phyloP scores from a whole-genome alignment of 2,329 filamentous ascomycete genomes.

The Aspergillus costaricaensis region DNA sequence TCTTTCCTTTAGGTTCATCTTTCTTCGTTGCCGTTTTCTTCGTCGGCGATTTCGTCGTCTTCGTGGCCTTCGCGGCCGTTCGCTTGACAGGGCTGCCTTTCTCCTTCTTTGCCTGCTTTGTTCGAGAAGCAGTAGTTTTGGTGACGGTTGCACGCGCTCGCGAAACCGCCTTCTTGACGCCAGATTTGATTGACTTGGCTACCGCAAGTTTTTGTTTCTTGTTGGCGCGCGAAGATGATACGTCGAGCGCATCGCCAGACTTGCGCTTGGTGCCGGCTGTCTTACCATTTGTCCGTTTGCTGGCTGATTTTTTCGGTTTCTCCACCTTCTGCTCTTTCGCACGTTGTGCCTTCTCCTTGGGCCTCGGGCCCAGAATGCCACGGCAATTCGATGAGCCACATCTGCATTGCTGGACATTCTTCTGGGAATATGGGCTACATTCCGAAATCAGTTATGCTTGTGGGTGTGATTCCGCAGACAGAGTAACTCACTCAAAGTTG shows the following conservation, averaged over 20 bases:
- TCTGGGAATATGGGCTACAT: slow-evolving; percentile 56
- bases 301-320: slow-evolving; percentile 26
- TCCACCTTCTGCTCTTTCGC: slow-evolving; percentile 30
- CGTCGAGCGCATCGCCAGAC: slow-evolving; percentile 26
- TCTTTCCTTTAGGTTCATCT: slow-evolving; percentile 19
- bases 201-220: slow-evolving; percentile 35
- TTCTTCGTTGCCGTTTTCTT: slow-evolving; percentile 18
- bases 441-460: slow-evolving; percentile 16
- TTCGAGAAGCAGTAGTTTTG: slow-evolving; percentile 21
- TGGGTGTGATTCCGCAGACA: not conserved
- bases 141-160: slow-evolving; percentile 26
- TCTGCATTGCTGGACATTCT: slow-evolving; percentile 65
- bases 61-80: slow-evolving; percentile 18
- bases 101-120: slow-evolving; percentile 20
- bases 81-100: slow-evolving; percentile 17
- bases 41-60: slow-evolving; percentile 14
- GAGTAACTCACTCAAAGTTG: slow-evolving; percentile 63
- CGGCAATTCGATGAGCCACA: slow-evolving; percentile 64
- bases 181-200: slow-evolving; percentile 34
- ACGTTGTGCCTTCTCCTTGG: slow-evolving; percentile 50
- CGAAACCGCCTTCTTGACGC: slow-evolving; percentile 35
- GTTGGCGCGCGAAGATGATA: slow-evolving; percentile 31
- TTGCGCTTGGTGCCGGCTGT: slow-evolving; percentile 38
- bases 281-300: slow-evolving; percentile 22
- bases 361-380: slow-evolving; percentile 61